phyloP scores from a whole-genome alignment of 2,329 filamentous ascomycete species.

The Epichloe sp. region DNA sequence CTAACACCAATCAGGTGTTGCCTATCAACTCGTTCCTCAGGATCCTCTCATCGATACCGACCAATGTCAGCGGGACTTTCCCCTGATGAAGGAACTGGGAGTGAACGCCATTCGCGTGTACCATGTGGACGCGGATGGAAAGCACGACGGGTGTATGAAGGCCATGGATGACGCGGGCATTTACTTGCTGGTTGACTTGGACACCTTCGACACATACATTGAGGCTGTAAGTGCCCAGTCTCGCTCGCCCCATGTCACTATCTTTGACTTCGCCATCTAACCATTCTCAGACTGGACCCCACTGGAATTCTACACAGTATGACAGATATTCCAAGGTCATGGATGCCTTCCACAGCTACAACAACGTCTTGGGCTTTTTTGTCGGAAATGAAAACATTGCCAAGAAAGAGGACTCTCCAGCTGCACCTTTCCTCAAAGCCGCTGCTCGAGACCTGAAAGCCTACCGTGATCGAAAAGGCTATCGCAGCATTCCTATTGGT shows the following conservation, averaged over 20 bases:
- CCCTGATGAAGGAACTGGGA: constrained; percentile 66
- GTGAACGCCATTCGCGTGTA: constrained; percentile 81
- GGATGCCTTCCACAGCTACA: constrained; percentile 63
- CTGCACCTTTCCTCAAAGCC: constrained; percentile 74
- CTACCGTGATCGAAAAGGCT: constrained; percentile 61
- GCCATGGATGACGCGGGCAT: constrained; percentile 70
- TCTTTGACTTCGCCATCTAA: background rate
- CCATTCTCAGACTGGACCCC: constrained; percentile 35
- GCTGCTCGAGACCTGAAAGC: constrained; percentile 71
- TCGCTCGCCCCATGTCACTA: background rate
- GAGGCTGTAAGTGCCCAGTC: constrained; percentile 33
- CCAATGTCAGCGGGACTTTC: constrained; percentile 62
- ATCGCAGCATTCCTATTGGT: constrained; percentile 70
- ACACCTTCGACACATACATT: constrained; percentile 59
- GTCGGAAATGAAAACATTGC: constrained; percentile 82
- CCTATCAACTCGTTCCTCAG: constrained; percentile 50
- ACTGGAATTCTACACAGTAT: constrained; percentile 63
- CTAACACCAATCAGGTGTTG: constrained; percentile 42
- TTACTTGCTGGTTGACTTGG: constrained; percentile 74
- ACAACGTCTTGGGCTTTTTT: constrained; percentile 75
- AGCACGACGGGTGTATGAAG: constrained; percentile 72
- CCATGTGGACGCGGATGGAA: constrained; percentile 58
- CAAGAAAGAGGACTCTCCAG: constrained; percentile 39
- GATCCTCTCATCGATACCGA: constrained; percentile 65
- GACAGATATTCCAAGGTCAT: constrained; percentile 57